Base-by-base conservation (phyloP, 2,329 filamentous ascomycete species). In the Pseudocercospora eumusae region DNA sequence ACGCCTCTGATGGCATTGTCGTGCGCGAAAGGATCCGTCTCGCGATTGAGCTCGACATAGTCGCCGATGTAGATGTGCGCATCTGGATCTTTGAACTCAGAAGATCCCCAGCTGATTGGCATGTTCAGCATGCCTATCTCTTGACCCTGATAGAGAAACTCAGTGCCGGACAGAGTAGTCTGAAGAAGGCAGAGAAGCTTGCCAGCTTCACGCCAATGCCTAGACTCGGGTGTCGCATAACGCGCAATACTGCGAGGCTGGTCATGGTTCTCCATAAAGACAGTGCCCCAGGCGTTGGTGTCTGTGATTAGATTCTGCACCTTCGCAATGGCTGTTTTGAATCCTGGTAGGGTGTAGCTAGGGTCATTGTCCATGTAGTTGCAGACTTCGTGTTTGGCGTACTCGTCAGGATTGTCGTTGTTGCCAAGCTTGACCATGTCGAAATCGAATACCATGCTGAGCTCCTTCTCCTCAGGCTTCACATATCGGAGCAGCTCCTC, bases 361-460 rank as follows among this genome's bases (percentile, higher is more conserved):
- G 69, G 55, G n/a, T 73, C 64, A 2, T 69, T 64, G n/a, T 73
- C 67, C 42, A 66, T 66, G 45, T 66, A 69, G n/a, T 69, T 69
- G 55, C 65, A 64, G 10, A 68, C 66, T 52, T 68, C 62, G 27
- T 69, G 68, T 45, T 67, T 68, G 2, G 67, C 66, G 50, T 57
- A 66, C 47, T 69, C 68, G 21, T 69, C 68, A 1, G 68, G 68
- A 20, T 68, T 66, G 31, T 33, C 66, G 40, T 71, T 70, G 31
- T 69, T 68, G 1, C 71, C 83, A 15, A 85, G 74, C 36, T 82
- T 78, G 64, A 85, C 79, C 31, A 85, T 78, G 61, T 90, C 87
- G 70, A 91, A 91, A 68, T 89, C 85, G 75, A 91, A 90, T 36
- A 90, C 87, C 86, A 90, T 90, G 72, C 84, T 86, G 49, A 90